Conservation (phyloP, 176 grass and related monocot genomes). For the Hyparrhenia diplandra region DNA sequence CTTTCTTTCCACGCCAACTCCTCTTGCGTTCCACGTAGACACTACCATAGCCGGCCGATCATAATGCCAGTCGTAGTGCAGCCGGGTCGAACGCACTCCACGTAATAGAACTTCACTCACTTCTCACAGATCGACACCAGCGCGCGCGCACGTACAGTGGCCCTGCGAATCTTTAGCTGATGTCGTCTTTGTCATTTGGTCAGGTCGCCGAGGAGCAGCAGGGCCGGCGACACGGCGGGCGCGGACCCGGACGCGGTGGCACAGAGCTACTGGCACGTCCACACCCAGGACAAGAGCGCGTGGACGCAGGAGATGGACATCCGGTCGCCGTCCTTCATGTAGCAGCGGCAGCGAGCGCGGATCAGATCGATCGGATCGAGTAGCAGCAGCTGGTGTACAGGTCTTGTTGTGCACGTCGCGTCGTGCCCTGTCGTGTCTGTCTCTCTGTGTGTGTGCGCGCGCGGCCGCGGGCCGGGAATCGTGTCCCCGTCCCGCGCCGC, state of each 20-base stretch:
- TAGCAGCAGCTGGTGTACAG: neutral
- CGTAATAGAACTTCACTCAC: too few species aligned
- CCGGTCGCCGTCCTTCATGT: conserved; percentile 44
- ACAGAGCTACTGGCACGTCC: conserved; percentile 89
- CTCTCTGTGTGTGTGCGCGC: neutral
- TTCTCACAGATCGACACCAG: too few species aligned
- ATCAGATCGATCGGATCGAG: too few species aligned
- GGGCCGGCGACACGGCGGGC: conserved; percentile 5
- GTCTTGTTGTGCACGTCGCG: neutral
- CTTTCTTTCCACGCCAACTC: too few species aligned
- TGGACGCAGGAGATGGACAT: conserved; percentile 95
- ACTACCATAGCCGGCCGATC: too few species aligned
- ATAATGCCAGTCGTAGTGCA: too few species aligned
- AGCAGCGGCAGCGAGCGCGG: neutral
- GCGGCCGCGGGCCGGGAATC: conserved; percentile 22
- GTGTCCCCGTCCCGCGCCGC: conserved; percentile 26
- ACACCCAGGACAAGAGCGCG: conserved; percentile 72
- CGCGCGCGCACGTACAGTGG: too few species aligned
- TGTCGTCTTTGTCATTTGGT: neutral
- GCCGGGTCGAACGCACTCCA: too few species aligned
- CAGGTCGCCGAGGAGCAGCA: conserved; percentile 42
- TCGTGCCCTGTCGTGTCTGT: neutral
- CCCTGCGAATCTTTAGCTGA: too few species aligned
- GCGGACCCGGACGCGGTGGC: conserved; percentile 84
- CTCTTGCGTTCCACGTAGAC: too few species aligned